These are phyloP conservation scores for Prillingera fragicola DNA, from an alignment of 1,284 basidiomycete genomes.

Conservation along the genomic window DNA sequence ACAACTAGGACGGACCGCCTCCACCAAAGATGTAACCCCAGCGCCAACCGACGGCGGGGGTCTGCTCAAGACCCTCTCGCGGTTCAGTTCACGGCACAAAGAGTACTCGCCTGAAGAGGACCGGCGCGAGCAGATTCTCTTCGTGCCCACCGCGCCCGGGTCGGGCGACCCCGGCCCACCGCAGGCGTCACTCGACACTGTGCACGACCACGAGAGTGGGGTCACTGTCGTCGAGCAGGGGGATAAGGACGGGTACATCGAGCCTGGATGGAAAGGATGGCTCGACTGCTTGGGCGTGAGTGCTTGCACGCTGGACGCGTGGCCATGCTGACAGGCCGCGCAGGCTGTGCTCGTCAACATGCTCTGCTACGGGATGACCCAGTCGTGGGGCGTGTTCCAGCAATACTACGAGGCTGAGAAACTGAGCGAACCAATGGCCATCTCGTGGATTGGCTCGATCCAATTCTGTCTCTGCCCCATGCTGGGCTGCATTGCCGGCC, in stretches of 20 bases:
- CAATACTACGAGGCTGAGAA: slow-evolving; percentile 23
- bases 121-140: no score
- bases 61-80: no score
- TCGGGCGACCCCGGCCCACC: no score
- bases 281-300: slow-evolving; percentile 3
- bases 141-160: no score
- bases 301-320: not conserved
- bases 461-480: slow-evolving; percentile 55
- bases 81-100: no score
- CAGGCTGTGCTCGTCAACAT: slow-evolving; percentile 28
- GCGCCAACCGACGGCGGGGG: no score
- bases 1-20: no score
- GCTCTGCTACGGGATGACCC: slow-evolving; percentile 38
- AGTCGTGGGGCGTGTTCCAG: slow-evolving; percentile 37
- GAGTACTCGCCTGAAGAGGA: no score
- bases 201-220: no score
- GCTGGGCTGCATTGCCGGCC: slow-evolving; percentile 52
- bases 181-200: no score
- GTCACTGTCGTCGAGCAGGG: not conserved
- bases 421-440: slow-evolving; percentile 19
- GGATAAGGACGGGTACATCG: not conserved
- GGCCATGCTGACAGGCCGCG: slow-evolving; percentile 2
- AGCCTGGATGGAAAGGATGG: slow-evolving; percentile 4
- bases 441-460: slow-evolving; percentile 67
- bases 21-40: no score